Conservation (phyloP, 2,329 filamentous ascomycete genomes). For the Microthyrium microscopicum region DNA sequence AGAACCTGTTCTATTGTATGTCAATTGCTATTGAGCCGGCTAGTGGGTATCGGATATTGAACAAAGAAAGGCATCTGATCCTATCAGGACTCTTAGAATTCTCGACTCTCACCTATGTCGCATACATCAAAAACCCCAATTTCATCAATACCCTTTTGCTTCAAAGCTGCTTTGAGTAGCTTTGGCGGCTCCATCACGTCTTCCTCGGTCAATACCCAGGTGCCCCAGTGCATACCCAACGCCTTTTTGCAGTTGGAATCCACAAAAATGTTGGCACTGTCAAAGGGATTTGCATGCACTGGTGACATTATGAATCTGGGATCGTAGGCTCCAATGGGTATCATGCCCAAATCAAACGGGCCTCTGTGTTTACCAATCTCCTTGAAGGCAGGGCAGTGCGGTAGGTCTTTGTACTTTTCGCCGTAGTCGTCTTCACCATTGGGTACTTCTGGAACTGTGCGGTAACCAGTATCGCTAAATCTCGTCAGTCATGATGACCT, state of each 20-base stretch:
- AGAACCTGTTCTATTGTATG: too few relatives aligned
- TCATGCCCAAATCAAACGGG: constrained; percentile 78
- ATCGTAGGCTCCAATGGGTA: constrained; percentile 82
- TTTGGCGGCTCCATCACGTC: constrained; percentile 69
- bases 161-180: constrained; percentile 55
- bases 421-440: constrained; percentile 54
- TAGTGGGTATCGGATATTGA: too few relatives aligned
- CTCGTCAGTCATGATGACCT: neutral
- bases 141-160: constrained; percentile 48
- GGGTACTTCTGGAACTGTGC: constrained; percentile 51
- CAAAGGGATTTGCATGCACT: constrained; percentile 75
- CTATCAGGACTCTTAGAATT: too few relatives aligned
- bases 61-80: too few relatives aligned
- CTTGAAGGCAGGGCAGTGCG: constrained; percentile 67
- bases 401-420: constrained; percentile 43
- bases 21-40: too few relatives aligned
- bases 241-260: constrained; percentile 66
- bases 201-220: constrained; percentile 72
- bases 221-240: constrained; percentile 83
- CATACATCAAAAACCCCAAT: constrained; percentile 66
- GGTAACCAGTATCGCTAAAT: constrained; percentile 74
- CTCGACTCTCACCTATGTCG: constrained; percentile 67
- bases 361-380: constrained; percentile 67
- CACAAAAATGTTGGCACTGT: constrained; percentile 75
- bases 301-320: constrained; percentile 58